These are phyloP conservation scores for Panaeolus papilionaceus DNA, from an alignment of 768 basidiomycete genomes.

Conservation along the genomic window DNA sequence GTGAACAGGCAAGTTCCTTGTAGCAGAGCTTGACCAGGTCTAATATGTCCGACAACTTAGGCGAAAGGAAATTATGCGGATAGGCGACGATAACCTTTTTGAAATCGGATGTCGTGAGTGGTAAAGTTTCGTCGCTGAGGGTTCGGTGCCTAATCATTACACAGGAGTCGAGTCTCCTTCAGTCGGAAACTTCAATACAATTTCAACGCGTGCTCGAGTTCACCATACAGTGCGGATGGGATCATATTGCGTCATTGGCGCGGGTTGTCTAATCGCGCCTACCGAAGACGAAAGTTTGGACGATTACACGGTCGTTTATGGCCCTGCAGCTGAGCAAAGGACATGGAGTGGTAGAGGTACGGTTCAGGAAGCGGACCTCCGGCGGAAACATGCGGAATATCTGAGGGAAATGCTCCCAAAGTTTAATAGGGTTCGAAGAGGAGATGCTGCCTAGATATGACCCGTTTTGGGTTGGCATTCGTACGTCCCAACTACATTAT, in stretches of 20 bases:
- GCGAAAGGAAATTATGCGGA: slow-evolving; percentile 86
- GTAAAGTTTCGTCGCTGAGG: not conserved
- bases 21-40: not conserved
- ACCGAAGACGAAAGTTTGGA: slow-evolving; percentile 80
- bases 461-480: no score
- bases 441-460: slow-evolving; percentile 50
- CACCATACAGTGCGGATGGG: slow-evolving; percentile 83
- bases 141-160: not conserved
- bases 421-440: slow-evolving; percentile 77
- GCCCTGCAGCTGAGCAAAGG: slow-evolving; percentile 73
- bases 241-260: slow-evolving; percentile 84
- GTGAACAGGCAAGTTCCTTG: slow-evolving; percentile 71
- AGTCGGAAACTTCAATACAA: slow-evolving; percentile 85
- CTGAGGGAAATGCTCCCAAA: slow-evolving; percentile 91
- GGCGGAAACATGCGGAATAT: slow-evolving; percentile 91
- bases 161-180: slow-evolving; percentile 87
- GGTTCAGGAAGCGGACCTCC: slow-evolving; percentile 82
- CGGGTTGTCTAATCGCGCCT: slow-evolving; percentile 79
- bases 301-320: slow-evolving; percentile 87
- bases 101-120: slow-evolving; percentile 91
- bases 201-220: slow-evolving; percentile 84
- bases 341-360: slow-evolving; percentile 88
- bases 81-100: slow-evolving; percentile 93
- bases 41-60: slow-evolving; percentile 35
- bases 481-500: not conserved